These are phyloP conservation scores for Xylaria sp. DNA, from an alignment of 2,329 filamentous ascomycete genomes.

Conservation along the genomic window DNA sequence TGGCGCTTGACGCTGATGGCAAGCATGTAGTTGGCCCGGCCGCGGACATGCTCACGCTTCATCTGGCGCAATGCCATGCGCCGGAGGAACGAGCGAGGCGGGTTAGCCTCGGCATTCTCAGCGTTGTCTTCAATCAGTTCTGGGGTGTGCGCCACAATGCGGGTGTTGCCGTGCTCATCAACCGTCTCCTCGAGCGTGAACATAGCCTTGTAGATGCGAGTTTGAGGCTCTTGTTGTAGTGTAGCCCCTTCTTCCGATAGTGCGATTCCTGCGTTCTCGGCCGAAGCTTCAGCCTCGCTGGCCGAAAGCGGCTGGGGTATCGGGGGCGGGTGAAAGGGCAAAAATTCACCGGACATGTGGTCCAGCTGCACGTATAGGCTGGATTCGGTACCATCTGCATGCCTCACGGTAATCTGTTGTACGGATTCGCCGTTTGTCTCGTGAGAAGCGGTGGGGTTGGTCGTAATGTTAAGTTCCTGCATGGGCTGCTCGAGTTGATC, in stretches of 20 bases:
- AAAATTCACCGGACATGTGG: conserved; percentile 74
- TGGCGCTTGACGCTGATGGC: conserved; percentile 92
- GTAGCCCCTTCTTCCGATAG: conserved; percentile 7
- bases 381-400: conserved; percentile 65
- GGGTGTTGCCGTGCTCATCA: conserved; percentile 67
- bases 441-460: conserved; percentile 42
- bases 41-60: conserved; percentile 65
- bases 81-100: conserved; percentile 70
- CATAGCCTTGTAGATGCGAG: conserved; percentile 70
- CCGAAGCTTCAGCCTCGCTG: conserved; percentile 48
- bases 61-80: conserved; percentile 74
- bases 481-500: conserved; percentile 68
- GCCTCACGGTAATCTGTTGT: conserved; percentile 63
- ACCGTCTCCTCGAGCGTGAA: conserved; percentile 75
- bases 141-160: conserved; percentile 69
- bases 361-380: conserved; percentile 74
- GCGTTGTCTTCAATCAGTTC: conserved; percentile 62
- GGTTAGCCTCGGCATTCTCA: conserved; percentile 4
- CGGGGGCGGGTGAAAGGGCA: conserved; percentile 88
- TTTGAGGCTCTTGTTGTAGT: conserved; percentile 52
- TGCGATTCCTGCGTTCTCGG: conserved; percentile 44
- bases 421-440: conserved; percentile 58
- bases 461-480: conserved; percentile 60
- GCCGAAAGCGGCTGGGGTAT: conserved; percentile 68
- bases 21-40: conserved; percentile 67